phyloP scores from a whole-genome alignment of 148 eudicot species.

The Persicaria tinctoria region DNA sequence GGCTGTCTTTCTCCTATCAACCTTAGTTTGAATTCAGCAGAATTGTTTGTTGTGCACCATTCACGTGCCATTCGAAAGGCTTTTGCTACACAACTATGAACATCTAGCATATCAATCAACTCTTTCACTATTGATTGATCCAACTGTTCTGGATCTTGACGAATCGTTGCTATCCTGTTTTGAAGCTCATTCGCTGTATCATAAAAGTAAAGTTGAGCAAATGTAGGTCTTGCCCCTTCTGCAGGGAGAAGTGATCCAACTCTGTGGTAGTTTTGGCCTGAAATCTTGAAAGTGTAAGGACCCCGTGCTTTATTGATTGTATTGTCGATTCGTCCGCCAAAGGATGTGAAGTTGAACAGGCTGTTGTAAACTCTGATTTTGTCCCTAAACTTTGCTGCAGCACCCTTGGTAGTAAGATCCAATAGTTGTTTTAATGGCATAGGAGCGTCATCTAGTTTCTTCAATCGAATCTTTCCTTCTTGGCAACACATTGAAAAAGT shows the following conservation, averaged over 20 bases:
- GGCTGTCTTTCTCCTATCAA: no score
- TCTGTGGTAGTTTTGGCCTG: neutral
- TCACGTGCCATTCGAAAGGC: constrained; percentile 3
- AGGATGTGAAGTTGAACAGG: constrained; percentile 7
- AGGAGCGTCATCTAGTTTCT: neutral
- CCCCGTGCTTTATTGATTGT: neutral
- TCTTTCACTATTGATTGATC: neutral
- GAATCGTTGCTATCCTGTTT: neutral
- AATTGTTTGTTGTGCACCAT: neutral
- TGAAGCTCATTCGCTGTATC: neutral
- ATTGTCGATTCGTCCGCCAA: neutral
- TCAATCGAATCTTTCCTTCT: neutral
- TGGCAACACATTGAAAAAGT: constrained; percentile 1
- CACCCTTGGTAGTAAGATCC: neutral
- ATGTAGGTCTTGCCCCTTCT: neutral
- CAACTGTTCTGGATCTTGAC: neutral
- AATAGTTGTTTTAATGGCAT: neutral
- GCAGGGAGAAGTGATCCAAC: constrained; percentile 10
- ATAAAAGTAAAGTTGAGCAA: constrained; percentile 9
- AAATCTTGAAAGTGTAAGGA: constrained; percentile 6
- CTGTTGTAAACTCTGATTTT: constrained; percentile 3
- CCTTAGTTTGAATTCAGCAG: no score
- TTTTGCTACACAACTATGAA: neutral
- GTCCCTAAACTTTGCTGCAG: neutral
- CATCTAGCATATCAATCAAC: neutral